phyloP scores from a whole-genome alignment of 2,329 filamentous ascomycete species.

The Stachybotrys chartarum region DNA sequence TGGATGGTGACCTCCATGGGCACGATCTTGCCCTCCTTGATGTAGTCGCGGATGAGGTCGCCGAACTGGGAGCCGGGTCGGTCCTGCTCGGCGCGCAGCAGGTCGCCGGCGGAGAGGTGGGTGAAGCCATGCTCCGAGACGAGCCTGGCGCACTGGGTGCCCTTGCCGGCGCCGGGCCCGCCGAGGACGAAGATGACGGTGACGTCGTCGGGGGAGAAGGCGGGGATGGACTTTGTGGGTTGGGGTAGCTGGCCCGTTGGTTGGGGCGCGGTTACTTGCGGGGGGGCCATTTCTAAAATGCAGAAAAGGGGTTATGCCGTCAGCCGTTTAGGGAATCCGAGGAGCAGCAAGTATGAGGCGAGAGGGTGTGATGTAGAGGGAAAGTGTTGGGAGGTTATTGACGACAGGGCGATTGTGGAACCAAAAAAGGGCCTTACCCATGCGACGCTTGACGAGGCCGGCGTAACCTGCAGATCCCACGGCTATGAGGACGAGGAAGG shows the following conservation, averaged over 20 bases:
- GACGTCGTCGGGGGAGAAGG: constrained; percentile 68
- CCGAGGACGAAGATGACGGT: constrained; percentile 97
- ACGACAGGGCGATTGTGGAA: too few relatives aligned
- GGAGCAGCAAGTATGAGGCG: too few relatives aligned
- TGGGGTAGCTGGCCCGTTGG: constrained; percentile 27
- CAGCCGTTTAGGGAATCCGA: too few relatives aligned
- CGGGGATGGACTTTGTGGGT: constrained; percentile 51
- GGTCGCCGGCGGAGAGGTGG: constrained; percentile 87
- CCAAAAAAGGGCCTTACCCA: constrained; percentile 35
- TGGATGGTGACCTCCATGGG: constrained; percentile 98
- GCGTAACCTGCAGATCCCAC: constrained; percentile 42
- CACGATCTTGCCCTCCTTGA: constrained; percentile 90
- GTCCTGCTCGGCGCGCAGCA: constrained; percentile 88
- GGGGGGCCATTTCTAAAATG: constrained; percentile 5
- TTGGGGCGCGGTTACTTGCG: too few relatives aligned
- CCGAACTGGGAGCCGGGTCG: constrained; percentile 83
- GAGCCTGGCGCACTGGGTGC: constrained; percentile 87
- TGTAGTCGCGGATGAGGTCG: constrained; percentile 85
- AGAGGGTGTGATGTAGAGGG: too few relatives aligned
- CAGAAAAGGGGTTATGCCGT: too few relatives aligned
- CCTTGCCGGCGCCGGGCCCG: constrained; percentile 92
- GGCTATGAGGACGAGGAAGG: constrained; percentile 44
- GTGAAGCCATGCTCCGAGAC: constrained; percentile 85
- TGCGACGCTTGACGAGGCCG: constrained; percentile 40
- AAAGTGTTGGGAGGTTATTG: too few relatives aligned